Evolutionary conservation across 768 basidiomycete genomes (phyloP).

Genomic region (Naganishia onofrii): DNA sequence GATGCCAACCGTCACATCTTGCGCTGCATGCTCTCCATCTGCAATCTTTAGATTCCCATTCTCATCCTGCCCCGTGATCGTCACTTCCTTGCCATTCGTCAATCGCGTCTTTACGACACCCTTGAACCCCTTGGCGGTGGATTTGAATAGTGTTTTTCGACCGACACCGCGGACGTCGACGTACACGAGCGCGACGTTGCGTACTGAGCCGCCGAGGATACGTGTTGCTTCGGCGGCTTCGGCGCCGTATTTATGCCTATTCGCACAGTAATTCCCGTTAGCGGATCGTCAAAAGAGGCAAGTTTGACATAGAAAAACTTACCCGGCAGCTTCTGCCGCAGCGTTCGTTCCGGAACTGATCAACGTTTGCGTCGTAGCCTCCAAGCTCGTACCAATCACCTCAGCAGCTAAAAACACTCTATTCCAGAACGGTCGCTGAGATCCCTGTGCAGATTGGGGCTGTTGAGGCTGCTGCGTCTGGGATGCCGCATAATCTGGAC

Average conservation of each 20-base stretch:
- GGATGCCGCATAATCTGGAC: neutral
- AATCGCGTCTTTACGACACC: constrained; percentile 41
- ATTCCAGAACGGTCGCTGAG: constrained; percentile 33
- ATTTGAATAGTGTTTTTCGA: constrained; percentile 65
- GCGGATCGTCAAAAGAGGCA: too few relatives aligned
- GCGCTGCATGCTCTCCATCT: constrained; percentile 22
- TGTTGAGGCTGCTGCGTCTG: neutral
- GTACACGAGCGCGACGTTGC: constrained; percentile 73
- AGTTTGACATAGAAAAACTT: constrained; percentile 23
- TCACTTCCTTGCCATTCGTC: constrained; percentile 26
- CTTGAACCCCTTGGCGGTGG: constrained; percentile 48
- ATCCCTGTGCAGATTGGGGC: constrained; percentile 30
- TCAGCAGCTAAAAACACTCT: constrained; percentile 44
- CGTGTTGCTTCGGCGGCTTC: constrained; percentile 64
- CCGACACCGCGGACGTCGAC: constrained; percentile 73
- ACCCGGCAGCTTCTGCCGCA: constrained; percentile 47
- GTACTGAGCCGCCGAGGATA: constrained; percentile 64
- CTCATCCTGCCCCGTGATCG: constrained; percentile 24
- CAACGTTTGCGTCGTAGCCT: constrained; percentile 46
- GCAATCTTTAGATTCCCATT: constrained; percentile 19
- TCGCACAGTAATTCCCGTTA: too few relatives aligned
- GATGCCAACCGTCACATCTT: constrained; percentile 3
- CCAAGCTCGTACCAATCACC: constrained; percentile 49
- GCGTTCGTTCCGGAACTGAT: constrained; percentile 46
- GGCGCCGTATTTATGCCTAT: constrained; percentile 60